Evolutionary conservation across 306 rosid genomes (phyloP).

Genomic region (Ammopiptanthus mongolicus): DNA sequence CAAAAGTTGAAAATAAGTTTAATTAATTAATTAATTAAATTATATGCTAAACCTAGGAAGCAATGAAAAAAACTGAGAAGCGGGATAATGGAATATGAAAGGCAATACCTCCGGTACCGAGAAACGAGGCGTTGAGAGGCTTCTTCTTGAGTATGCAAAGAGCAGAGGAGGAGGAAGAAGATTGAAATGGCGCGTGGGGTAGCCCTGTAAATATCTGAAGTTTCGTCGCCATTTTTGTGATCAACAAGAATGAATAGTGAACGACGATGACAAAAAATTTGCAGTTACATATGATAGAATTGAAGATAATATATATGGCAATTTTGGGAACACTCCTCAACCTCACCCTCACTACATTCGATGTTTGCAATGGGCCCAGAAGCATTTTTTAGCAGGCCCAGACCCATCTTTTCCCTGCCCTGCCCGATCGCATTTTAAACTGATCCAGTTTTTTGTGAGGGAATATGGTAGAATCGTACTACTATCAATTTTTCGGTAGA

Average conservation of each 20-base stretch:
- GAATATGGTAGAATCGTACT: too few species aligned
- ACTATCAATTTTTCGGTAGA: too few species aligned
- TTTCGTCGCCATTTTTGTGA: slow-evolving; percentile 60
- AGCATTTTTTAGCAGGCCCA: background rate
- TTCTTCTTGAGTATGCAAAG: slow-evolving; percentile 41
- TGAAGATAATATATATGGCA: slow-evolving; percentile 9
- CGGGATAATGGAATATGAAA: background rate
- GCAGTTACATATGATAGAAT: slow-evolving; percentile 17
- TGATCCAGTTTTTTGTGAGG: too few species aligned
- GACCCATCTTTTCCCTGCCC: background rate
- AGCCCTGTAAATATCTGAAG: slow-evolving; percentile 57
- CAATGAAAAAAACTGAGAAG: background rate
- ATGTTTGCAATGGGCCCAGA: background rate
- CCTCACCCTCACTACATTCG: background rate
- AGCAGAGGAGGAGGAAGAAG: slow-evolving; percentile 42
- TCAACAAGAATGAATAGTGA: background rate
- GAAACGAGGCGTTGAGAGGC: slow-evolving; percentile 56
- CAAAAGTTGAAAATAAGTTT: background rate
- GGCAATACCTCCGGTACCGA: slow-evolving; percentile 42
- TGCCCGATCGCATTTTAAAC: background rate
- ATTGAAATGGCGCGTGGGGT: slow-evolving; percentile 38
- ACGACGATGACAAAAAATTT: background rate
- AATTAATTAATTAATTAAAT: background rate
- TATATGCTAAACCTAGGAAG: background rate
- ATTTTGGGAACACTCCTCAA: slow-evolving; percentile 8